A percentile compares a stretch with the other conserved stretches of the same genome.
phyloP scores from a whole-genome alignment of 2,329 filamentous ascomycete species.

The Scedosporium boydii region DNA sequence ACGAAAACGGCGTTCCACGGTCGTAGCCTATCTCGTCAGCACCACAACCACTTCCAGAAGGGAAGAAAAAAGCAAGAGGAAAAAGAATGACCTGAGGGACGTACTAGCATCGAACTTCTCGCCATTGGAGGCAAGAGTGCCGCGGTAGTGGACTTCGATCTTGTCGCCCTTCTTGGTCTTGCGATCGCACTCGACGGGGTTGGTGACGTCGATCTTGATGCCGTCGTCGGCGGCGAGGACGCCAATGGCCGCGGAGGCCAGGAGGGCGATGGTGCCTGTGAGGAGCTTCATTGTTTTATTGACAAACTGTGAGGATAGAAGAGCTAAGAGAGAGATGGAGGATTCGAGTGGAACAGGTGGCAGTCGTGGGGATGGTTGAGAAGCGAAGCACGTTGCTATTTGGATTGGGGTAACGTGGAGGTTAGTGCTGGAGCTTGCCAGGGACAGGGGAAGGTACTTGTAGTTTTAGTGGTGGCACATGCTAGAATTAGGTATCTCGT shows the following conservation, averaged over 20 bases:
- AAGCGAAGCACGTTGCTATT: neutral
- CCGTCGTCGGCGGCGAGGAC: constrained; percentile 42
- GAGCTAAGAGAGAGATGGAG: neutral
- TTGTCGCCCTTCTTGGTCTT: constrained; percentile 69
- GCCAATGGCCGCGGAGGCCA: constrained; percentile 41
- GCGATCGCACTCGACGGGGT: constrained; percentile 67
- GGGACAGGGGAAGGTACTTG: neutral
- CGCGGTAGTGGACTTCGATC: constrained; percentile 80
- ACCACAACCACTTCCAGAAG: neutral
- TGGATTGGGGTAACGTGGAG: neutral
- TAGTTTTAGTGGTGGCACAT: neutral
- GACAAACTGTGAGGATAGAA: neutral
- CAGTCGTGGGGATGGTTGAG: neutral
- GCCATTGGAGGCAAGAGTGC: constrained; percentile 65
- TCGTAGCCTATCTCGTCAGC: constrained; percentile 48
- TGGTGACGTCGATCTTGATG: constrained; percentile 69
- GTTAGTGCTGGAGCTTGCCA: neutral
- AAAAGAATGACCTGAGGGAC: constrained; percentile 14
- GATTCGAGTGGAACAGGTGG: neutral
- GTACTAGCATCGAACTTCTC: constrained; percentile 71
- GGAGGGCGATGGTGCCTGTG: constrained; percentile 34
- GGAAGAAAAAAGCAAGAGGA: constrained; percentile 1
- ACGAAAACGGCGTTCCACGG: constrained; percentile 64
- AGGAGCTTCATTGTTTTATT: constrained; percentile 37
- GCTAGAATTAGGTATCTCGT: neutral